phyloP scores from a whole-genome alignment of 2,329 filamentous ascomycete genomes.

The Beauveria pseudobassiana region DNA sequence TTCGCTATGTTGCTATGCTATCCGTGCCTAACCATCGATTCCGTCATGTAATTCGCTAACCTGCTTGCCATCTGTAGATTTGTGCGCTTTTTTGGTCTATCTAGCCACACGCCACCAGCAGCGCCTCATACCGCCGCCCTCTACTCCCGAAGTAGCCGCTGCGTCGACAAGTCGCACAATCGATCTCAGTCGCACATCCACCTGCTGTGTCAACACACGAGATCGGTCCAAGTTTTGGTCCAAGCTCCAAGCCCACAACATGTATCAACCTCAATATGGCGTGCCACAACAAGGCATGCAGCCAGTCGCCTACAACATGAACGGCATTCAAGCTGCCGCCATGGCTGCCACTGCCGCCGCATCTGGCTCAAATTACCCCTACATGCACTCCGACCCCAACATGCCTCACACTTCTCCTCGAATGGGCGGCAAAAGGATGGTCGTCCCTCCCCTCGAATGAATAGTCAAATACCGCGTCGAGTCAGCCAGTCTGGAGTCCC shows the following conservation, averaged over 20 bases:
- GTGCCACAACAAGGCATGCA: constrained; percentile 69
- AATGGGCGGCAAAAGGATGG: constrained; percentile 64
- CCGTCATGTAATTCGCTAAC: constrained; percentile 9
- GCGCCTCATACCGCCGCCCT: constrained; percentile 8
- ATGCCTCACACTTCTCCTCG: constrained; percentile 68
- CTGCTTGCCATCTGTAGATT: constrained; percentile 1
- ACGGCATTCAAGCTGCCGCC: constrained; percentile 78
- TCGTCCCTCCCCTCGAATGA: constrained; percentile 72
- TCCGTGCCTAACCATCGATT: background rate
- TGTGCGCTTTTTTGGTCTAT: background rate
- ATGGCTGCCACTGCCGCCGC: constrained; percentile 90
- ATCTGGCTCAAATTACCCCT: constrained; percentile 70
- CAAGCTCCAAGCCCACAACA: constrained; percentile 30
- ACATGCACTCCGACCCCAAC: constrained; percentile 63
- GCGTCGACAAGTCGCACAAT: constrained; percentile 6
- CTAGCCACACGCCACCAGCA: background rate
- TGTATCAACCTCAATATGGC: constrained; percentile 72
- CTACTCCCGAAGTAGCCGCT: constrained; percentile 10
- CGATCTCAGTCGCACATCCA: background rate
- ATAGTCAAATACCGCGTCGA: constrained; percentile 56
- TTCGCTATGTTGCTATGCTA: background rate
- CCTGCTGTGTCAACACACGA: constrained; percentile 16
- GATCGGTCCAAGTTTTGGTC: constrained; percentile 14
- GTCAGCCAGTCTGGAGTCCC: constrained; percentile 72
- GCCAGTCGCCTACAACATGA: constrained; percentile 59